These are phyloP conservation scores for Penicillium manginii DNA, from an alignment of 495 filamentous ascomycete genomes.

Conservation along the genomic window DNA sequence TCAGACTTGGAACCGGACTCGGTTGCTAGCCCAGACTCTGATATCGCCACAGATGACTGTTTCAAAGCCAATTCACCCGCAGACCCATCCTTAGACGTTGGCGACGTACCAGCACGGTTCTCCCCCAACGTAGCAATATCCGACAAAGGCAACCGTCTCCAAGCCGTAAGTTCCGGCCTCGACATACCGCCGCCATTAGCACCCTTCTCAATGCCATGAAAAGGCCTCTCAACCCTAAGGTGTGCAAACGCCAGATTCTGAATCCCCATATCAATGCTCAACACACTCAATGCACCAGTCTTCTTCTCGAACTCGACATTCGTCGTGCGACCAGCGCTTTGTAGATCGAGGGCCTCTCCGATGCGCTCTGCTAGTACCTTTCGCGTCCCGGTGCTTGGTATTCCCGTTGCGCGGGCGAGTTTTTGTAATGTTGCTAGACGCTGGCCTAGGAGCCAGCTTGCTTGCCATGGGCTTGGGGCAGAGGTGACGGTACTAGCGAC, in stretches of 20 bases:
- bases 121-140: slow-evolving; percentile 23
- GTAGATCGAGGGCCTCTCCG: slow-evolving; percentile 20
- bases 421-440: slow-evolving; percentile 52
- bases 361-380: slow-evolving; percentile 35
- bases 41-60: background rate
- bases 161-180: slow-evolving; percentile 34
- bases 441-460: slow-evolving; percentile 41
- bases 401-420: slow-evolving; percentile 56
- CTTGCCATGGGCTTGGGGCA: background rate
- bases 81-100: background rate
- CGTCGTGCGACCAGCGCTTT: background rate
- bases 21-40: background rate
- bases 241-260: slow-evolving; percentile 74
- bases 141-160: slow-evolving; percentile 39
- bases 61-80: slow-evolving; percentile 10
- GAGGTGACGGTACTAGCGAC: background rate
- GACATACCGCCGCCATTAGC: background rate
- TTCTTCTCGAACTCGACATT: background rate
- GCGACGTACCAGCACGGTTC: background rate
- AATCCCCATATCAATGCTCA: slow-evolving; percentile 90
- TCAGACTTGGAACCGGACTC: background rate
- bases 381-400: slow-evolving; percentile 56
- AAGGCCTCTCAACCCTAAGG: slow-evolving; percentile 28
- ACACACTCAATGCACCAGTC: slow-evolving; percentile 46
- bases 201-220: background rate